Conservation (phyloP, 176 grass and related monocot genomes). For the Triticum urartu region DNA sequence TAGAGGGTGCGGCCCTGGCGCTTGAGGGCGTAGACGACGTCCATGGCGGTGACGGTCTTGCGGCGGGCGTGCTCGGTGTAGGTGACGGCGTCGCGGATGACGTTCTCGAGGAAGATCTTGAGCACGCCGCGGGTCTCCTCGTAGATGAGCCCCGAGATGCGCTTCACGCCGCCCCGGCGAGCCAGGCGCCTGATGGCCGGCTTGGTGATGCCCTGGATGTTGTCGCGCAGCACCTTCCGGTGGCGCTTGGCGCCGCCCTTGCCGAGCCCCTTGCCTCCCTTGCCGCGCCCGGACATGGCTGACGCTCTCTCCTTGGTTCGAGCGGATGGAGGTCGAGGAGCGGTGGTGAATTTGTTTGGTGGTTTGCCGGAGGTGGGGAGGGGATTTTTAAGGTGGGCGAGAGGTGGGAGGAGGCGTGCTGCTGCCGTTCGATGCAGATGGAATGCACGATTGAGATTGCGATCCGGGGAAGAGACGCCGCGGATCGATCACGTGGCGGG, state of each 20-base stretch:
- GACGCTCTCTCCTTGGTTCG: neutral
- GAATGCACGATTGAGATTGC: too few species aligned
- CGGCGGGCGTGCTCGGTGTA: constrained; percentile 82
- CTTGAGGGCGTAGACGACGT: constrained; percentile 87
- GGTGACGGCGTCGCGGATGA: constrained; percentile 86
- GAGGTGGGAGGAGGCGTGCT: too few species aligned
- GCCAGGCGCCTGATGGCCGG: constrained; percentile 42
- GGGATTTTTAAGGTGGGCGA: too few species aligned
- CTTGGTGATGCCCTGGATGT: constrained; percentile 63
- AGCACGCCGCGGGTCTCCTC: constrained; percentile 89
- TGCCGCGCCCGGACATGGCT: constrained; percentile 39
- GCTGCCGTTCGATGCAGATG: too few species aligned
- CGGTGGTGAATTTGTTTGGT: too few species aligned
- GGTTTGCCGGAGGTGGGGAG: too few species aligned
- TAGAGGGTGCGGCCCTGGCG: constrained; percentile 90
- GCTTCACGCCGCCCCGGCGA: constrained; percentile 67
- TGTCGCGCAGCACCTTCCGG: constrained; percentile 47
- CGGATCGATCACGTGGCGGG: too few species aligned
- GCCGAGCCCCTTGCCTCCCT: constrained; percentile 48
- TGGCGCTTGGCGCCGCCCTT: constrained; percentile 48
- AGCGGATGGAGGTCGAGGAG: neutral
- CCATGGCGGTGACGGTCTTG: constrained; percentile 90
- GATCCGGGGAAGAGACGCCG: too few species aligned
- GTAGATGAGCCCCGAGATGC: constrained; percentile 84
- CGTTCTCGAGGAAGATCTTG: constrained; percentile 96